Evolutionary conservation across 371 early-diverging fungal species (phyloP).

Genomic region (Aphelidium insulamus): DNA sequence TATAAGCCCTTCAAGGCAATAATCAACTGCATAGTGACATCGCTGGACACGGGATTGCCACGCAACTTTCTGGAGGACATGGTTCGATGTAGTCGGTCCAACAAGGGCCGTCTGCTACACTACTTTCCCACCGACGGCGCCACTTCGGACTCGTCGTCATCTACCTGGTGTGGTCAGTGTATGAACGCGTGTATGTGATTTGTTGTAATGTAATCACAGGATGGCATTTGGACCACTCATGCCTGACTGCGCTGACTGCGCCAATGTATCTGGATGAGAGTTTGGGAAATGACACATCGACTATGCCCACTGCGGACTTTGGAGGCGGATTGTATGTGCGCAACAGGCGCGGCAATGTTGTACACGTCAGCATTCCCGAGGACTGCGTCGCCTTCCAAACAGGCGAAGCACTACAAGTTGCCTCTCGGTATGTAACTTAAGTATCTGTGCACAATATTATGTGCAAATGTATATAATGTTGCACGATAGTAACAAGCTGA

Average conservation of each 20-base stretch:
- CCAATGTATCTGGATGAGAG: slow-evolving; percentile 28
- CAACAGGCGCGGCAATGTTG: slow-evolving; percentile 15
- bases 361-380: slow-evolving; percentile 22
- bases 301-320: slow-evolving; percentile 5
- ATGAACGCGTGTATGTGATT: slow-evolving; percentile 27
- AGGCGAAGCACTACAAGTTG: slow-evolving; percentile 30
- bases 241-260: slow-evolving; percentile 21
- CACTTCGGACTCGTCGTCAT: slow-evolving; percentile 4
- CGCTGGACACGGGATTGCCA: slow-evolving; percentile 8
- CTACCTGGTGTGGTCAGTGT: slow-evolving; percentile 2
- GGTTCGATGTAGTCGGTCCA: slow-evolving; percentile 13
- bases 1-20: background rate
- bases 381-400: slow-evolving; percentile 37
- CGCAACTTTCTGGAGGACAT: slow-evolving; percentile 13
- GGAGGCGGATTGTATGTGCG: slow-evolving; percentile 28
- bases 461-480: too few relatives aligned
- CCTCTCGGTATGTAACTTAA: too few relatives aligned
- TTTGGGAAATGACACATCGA: too few relatives aligned
- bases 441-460: too few relatives aligned
- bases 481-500: slow-evolving; percentile 16
- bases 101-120: slow-evolving; percentile 31
- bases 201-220: slow-evolving; percentile 28
- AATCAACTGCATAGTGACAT: slow-evolving; percentile 3
- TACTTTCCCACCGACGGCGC: slow-evolving; percentile 21
- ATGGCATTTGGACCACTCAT: slow-evolving; percentile 31